These are phyloP conservation scores for Cetradonia linearis DNA, from an alignment of 495 filamentous ascomycete species.

Conservation along the genomic window DNA sequence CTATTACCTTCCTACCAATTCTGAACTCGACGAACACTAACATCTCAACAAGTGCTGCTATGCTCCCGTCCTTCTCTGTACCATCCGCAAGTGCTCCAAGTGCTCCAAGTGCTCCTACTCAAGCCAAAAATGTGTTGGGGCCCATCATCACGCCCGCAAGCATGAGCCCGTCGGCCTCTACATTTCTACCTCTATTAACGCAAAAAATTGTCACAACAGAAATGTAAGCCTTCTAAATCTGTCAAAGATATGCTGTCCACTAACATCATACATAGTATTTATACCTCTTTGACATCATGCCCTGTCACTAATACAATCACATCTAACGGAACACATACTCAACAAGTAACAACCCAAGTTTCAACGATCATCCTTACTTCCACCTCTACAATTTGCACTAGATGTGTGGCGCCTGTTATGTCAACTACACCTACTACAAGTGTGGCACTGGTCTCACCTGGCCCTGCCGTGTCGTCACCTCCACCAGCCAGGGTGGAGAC, in stretches of 20 bases:
- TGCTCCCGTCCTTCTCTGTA: neutral
- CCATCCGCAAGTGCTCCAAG: neutral
- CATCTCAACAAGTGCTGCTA: neutral
- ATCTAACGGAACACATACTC: neutral
- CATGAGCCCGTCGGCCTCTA: neutral
- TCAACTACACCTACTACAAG: neutral
- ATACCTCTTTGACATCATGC: slow-evolving; percentile 17
- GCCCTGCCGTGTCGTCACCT: neutral
- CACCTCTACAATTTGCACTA: slow-evolving; percentile 18
- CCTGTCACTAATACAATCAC: slow-evolving; percentile 21
- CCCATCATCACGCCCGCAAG: neutral
- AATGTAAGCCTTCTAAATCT: neutral
- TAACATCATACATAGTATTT: slow-evolving; percentile 10
- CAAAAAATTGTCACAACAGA: neutral
- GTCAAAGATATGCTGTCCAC: no score
- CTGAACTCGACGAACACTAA: neutral
- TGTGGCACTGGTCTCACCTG: neutral
- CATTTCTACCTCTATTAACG: neutral
- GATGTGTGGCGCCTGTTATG: slow-evolving; percentile 15
- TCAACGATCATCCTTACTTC: slow-evolving; percentile 18
- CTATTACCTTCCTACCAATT: neutral
- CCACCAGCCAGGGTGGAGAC: neutral
- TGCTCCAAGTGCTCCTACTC: neutral
- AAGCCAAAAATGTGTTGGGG: neutral
- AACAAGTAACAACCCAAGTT: slow-evolving; percentile 10